Base-by-base conservation (phyloP, 2,329 filamentous ascomycete genomes). In the Alternaria hordeiaustralica region DNA sequence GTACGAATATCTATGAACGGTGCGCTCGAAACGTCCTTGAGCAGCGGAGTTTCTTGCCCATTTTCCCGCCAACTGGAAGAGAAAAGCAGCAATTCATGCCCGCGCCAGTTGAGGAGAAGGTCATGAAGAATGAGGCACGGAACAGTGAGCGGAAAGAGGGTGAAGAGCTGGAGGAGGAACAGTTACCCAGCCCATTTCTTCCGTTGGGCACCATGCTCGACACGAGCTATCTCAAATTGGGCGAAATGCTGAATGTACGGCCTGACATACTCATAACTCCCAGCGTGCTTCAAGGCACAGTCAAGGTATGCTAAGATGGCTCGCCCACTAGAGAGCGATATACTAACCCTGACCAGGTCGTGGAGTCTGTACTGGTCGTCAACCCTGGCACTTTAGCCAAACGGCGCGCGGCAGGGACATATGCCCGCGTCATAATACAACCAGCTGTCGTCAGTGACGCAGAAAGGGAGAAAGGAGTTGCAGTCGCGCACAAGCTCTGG, bases 381-480 rank as follows among this genome's bases (percentile, higher is more conserved):
- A 99, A 99, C 78, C 95, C 96, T 0, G 95, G 96, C 6, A 90
- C 89, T 54, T 82, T 97, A 33, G 96, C 93, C 15, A 97, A 97
- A 81, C 89, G 92, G 60, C 90, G 89, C 63, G 94, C 90, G 1
- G 87, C 94, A 0, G 96, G 96, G 6, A 97, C 94, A 1, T 98
- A 91, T 78, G 92, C 93, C 1, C 89, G 90, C 55, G 87, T 99
- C 85, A 88, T 88, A 20, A 82, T 98, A 7, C 87, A 92, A 67
- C 89, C 92, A 2, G 88, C 90, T 13, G 80, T 80, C 6, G 69
- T 91, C 45, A 85, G 82, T 1, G 86, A 89, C 0, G 85, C 87
- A 36, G 89, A 91, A 65, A 84, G 82, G 30, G 84, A 83, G 36
- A 83, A 82, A 28, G 84, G 82, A 4, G 84, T 91, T 6, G 66